Percentiles rank a stretch among this genome's conserved stretches.
Evolutionary conservation across 352 stramenopile genomes (phyloP).

Genomic region (Globisporangium paddicum): DNA sequence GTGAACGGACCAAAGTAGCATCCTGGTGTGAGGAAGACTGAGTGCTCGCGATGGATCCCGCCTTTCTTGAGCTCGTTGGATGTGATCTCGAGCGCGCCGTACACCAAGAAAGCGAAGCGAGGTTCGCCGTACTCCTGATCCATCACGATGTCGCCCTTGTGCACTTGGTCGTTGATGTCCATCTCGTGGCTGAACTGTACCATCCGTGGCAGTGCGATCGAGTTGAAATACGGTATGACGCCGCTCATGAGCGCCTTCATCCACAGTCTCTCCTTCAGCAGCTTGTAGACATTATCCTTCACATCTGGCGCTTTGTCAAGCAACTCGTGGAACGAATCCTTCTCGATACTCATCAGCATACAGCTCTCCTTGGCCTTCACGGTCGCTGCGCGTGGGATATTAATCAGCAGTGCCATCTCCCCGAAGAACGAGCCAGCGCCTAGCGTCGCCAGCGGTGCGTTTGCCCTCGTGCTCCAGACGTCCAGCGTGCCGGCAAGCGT

Average conservation of each 20-base stretch:
- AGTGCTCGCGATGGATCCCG: slow-evolving; percentile 30
- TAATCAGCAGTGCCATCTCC: slow-evolving; percentile 78
- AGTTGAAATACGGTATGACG: slow-evolving; percentile 66
- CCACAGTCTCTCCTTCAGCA: slow-evolving; percentile 65
- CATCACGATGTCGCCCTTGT: slow-evolving; percentile 50
- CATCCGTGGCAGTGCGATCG: slow-evolving; percentile 45
- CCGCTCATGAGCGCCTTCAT: slow-evolving; percentile 69
- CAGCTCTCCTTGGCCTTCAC: slow-evolving; percentile 64
- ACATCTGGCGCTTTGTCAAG: slow-evolving; percentile 54
- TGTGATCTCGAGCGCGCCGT: slow-evolving; percentile 63
- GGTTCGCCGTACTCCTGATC: slow-evolving; percentile 33
- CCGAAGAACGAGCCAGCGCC: slow-evolving; percentile 74
- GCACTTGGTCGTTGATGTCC: slow-evolving; percentile 59
- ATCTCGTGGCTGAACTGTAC: slow-evolving; percentile 56
- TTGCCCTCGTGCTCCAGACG: slow-evolving; percentile 50
- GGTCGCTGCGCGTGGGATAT: slow-evolving; percentile 68
- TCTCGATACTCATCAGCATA: slow-evolving; percentile 79
- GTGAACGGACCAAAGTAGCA: slow-evolving; percentile 75
- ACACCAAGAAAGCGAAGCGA: slow-evolving; percentile 61
- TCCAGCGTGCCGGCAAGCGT: slow-evolving; percentile 59
- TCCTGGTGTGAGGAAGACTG: slow-evolving; percentile 57
- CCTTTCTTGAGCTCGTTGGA: slow-evolving; percentile 25
- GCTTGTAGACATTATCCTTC: slow-evolving; percentile 38
- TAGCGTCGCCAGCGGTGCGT: slow-evolving; percentile 46
- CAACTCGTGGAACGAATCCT: slow-evolving; percentile 61